Conservation (phyloP, 2,329 filamentous ascomycete genomes). For the Knoxdaviesia capensis region DNA sequence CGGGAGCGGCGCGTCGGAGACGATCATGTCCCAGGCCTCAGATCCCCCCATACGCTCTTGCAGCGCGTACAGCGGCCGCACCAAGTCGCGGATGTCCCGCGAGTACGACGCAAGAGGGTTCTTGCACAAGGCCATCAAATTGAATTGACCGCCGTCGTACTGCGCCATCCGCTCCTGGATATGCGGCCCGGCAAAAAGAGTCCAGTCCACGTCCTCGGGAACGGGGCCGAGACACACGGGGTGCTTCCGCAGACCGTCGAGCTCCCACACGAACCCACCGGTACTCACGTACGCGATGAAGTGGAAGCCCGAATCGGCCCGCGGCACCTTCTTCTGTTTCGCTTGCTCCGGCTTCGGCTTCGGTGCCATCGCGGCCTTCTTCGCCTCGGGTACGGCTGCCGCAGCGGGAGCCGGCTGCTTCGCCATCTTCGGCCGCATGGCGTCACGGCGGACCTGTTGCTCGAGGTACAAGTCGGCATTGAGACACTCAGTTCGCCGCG, state of each 20-base stretch:
- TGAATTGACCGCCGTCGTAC: too few species aligned
- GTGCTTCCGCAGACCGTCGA: slow-evolving; percentile 62
- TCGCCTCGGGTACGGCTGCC: slow-evolving; percentile 9
- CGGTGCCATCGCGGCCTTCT: slow-evolving; percentile 13
- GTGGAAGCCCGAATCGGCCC: slow-evolving; percentile 52
- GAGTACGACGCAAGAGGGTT: too few species aligned
- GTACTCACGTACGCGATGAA: slow-evolving; percentile 78
- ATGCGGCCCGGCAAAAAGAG: slow-evolving; percentile 38
- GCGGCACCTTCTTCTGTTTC: slow-evolving; percentile 18
- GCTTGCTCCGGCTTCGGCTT: slow-evolving; percentile 13
- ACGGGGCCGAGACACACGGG: slow-evolving; percentile 40
- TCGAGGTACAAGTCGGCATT: slow-evolving; percentile 46
- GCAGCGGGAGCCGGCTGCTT: slow-evolving; percentile 4
- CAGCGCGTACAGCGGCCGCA: too few species aligned
- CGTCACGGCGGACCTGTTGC: slow-evolving; percentile 24
- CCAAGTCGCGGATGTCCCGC: too few species aligned
- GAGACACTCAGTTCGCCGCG: slow-evolving; percentile 56
- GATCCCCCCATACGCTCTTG: too few species aligned
- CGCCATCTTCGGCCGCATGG: too few species aligned
- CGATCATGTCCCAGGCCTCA: too few species aligned
- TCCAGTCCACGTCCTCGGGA: slow-evolving; percentile 32
- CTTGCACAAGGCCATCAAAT: too few species aligned
- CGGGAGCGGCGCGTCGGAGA: too few species aligned
- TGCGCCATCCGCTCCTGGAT: slow-evolving; percentile 45
- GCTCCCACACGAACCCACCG: slow-evolving; percentile 60